Conservation (phyloP, 2,329 filamentous ascomycete genomes). For the Didymella arachidicola region DNA sequence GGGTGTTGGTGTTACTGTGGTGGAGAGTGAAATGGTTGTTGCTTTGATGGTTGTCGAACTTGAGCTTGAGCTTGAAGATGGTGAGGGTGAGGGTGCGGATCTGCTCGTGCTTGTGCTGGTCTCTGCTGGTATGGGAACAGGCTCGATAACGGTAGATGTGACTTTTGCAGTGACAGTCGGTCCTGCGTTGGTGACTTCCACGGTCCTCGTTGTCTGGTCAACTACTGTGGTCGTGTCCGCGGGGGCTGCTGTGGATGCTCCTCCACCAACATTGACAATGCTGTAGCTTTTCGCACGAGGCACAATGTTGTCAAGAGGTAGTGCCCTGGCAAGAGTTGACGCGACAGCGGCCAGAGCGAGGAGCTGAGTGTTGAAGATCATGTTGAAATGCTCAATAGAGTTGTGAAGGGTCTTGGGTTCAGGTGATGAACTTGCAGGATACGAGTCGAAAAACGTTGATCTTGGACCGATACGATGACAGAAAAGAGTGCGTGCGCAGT, state of each 20-base stretch:
- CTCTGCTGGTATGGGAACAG: conserved; percentile 22
- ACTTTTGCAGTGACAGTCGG: conserved; percentile 37
- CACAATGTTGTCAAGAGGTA: conserved; percentile 39
- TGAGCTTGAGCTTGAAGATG: conserved; percentile 14
- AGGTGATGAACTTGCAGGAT: conserved; percentile 1
- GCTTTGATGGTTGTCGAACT: conserved; percentile 17
- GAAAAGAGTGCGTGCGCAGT: conserved; percentile 10
- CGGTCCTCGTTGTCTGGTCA: conserved; percentile 35
- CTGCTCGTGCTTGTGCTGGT: conserved; percentile 24
- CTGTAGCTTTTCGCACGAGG: conserved; percentile 47
- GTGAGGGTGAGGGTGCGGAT: conserved; percentile 13
- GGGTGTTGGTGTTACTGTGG: conserved; percentile 31
- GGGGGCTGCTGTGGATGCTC: conserved; percentile 34
- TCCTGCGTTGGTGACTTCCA: conserved; percentile 34
- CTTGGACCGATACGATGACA: conserved; percentile 7
- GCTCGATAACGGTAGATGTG: conserved; percentile 30
- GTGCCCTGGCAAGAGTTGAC: conserved; percentile 32
- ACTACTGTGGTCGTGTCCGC: conserved; percentile 33
- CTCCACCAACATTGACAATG: conserved; percentile 53
- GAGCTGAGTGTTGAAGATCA: conserved; percentile 37
- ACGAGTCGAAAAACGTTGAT: conserved; percentile 2
- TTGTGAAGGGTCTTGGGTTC: conserved; percentile 2
- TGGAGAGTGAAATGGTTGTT: conserved; percentile 18
- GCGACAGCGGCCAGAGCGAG: conserved; percentile 33
- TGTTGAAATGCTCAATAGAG: conserved; percentile 27